Percentiles rank a stretch among this genome's conserved stretches.
phyloP scores from a whole-genome alignment of 768 basidiomycete species.

The Aureoboletus auriporus region DNA sequence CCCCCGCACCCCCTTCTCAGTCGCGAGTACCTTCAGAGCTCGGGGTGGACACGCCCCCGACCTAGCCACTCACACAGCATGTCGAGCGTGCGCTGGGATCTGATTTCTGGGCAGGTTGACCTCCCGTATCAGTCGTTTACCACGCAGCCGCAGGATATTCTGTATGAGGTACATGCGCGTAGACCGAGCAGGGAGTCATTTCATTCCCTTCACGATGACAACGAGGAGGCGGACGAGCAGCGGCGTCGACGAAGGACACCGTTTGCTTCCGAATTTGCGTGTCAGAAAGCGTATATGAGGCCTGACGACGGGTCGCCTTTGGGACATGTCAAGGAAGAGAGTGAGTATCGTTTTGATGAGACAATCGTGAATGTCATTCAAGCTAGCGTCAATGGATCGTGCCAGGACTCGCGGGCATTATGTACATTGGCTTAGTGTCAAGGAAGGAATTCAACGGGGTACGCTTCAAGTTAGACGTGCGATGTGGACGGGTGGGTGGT shows the following conservation, averaged over 20 bases:
- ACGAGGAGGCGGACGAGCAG: conserved; percentile 15
- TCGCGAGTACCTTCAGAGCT: conserved; percentile 83
- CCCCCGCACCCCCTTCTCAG: conserved; percentile 77
- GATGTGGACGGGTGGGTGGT: conserved; percentile 75
- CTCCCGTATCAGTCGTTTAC: conserved; percentile 12
- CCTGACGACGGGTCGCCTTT: conserved; percentile 10
- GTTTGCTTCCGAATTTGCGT: conserved; percentile 81
- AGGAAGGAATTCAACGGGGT: too few relatives aligned
- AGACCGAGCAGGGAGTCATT: conserved; percentile 27
- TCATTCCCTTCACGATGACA: conserved; percentile 29
- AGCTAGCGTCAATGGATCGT: too few relatives aligned
- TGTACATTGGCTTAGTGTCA: too few relatives aligned
- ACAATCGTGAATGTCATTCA: too few relatives aligned
- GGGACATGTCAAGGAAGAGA: conserved; percentile 32
- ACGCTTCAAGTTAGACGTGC: too few relatives aligned
- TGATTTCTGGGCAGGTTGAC: conserved; percentile 64
- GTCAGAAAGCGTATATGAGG: conserved; percentile 51
- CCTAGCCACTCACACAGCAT: conserved; percentile 14
- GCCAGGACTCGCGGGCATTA: too few relatives aligned
- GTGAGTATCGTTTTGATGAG: conserved; percentile 59
- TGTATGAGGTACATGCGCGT: conserved; percentile 13
- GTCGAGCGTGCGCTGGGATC: conserved; percentile 51
- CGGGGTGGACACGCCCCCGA: conserved; percentile 54
- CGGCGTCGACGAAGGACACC: conserved; percentile 23
- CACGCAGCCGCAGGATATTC: too few relatives aligned